These are phyloP conservation scores for Pseudohalonectria lignicola DNA, from an alignment of 2,329 filamentous ascomycete genomes.

Conservation along the genomic window DNA sequence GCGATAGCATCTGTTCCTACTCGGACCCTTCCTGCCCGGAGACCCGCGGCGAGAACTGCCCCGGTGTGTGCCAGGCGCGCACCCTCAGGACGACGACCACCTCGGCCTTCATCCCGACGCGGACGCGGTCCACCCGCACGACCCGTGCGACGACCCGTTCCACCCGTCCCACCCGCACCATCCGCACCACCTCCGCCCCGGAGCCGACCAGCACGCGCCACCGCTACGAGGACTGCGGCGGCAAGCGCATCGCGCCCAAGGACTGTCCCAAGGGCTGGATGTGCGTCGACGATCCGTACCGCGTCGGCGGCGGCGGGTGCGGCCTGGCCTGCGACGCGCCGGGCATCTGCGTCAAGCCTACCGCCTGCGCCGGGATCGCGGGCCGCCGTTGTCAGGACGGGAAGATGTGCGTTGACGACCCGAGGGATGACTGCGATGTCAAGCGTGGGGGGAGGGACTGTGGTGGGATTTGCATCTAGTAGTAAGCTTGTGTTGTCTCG, in stretches of 20 bases:
- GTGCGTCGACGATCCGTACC: conserved; percentile 14
- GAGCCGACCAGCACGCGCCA: background rate
- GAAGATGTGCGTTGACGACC: conserved; percentile 28
- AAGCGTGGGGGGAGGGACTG: conserved; percentile 27
- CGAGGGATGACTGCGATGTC: conserved; percentile 27
- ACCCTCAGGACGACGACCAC: conserved; percentile 1
- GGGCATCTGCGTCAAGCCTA: conserved; percentile 14
- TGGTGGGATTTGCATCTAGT: conserved; percentile 26
- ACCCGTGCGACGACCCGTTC: background rate
- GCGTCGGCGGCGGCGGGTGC: background rate
- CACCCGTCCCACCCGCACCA: background rate
- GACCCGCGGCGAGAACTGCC: conserved; percentile 10
- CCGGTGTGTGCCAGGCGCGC: conserved; percentile 7
- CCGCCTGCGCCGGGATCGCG: conserved; percentile 26
- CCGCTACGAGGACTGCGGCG: conserved; percentile 13
- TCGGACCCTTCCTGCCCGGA: conserved; percentile 7
- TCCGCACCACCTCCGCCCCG: background rate
- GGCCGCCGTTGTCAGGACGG: conserved; percentile 19
- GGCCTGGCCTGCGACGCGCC: conserved; percentile 12
- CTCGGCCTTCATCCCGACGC: conserved; percentile 4
- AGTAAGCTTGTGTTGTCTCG: no score
- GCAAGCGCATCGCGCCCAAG: conserved; percentile 9
- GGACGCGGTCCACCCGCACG: conserved; percentile 7
- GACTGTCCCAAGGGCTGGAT: conserved; percentile 9
- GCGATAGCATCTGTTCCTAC: conserved; percentile 7